Base-by-base conservation (phyloP, 1,284 basidiomycete genomes). In the Trichosporon asahii region DNA sequence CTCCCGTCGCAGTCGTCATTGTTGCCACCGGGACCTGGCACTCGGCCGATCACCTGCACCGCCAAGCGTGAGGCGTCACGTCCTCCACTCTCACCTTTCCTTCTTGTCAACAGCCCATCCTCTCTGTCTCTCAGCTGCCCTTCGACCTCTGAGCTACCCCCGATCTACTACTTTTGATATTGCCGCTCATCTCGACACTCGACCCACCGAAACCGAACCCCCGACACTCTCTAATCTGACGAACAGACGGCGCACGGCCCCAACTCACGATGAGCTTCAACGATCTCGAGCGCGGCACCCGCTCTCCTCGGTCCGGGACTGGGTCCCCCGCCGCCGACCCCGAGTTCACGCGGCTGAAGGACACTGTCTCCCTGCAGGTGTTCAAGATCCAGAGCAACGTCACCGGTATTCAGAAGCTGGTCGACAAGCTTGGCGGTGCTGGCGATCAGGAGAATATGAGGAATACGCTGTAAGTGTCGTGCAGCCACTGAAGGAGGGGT, bases 341-440 rank as follows among this genome's bases (percentile, higher is more conserved):
- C 15, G 75, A 79, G 14, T 99, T 98, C 83, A 85, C 88, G 23
- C 86, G 86, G 57, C 85, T 98, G 21, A 93, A 97, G 78, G 90
- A 90, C 29, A 31, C 91, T 21, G 87, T 99, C 66, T 93, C 94
- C 1, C 87, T 98, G 18, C 96, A 98, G 82, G 92, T 98, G 72
- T 98, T 99, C 90, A 98, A 98, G 88, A 94, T 99, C 86, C 96
- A 97, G 79, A 89, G 92, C 72, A 99, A 99, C 84, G 94, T 98
- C 6, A 92, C 95, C 77, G 95, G 93, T 14, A 96, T 99, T 66
- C 85, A 94, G 79, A 93, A 94, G 80, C 87, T 96, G 25, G 91
- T 99, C 12, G 93, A 97, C 78, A 91, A 96, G 81, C 87, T 98
- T 2, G 94, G 94, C 4, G 92, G 90, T 0, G 85, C 85, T 25